These are phyloP conservation scores for Peniophora sp. DNA, from an alignment of 1,284 basidiomycete genomes.

Conservation along the genomic window DNA sequence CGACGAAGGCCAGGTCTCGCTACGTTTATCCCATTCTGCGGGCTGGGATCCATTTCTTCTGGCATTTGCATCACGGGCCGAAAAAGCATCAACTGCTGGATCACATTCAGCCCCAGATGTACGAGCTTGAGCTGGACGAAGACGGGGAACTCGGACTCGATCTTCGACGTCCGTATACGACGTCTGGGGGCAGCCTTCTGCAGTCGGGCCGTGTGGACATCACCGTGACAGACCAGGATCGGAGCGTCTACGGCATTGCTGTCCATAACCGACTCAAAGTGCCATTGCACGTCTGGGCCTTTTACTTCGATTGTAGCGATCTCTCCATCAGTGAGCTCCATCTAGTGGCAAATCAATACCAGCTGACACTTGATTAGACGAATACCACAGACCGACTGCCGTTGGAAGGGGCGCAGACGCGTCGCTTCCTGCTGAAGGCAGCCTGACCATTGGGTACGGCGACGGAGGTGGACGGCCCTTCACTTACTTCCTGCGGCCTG, in stretches of 20 bases:
- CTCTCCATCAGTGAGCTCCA: conserved; percentile 18
- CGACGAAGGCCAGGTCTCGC: not conserved
- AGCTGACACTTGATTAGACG: not conserved
- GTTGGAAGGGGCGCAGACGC: conserved; percentile 4
- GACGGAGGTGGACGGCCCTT: conserved; percentile 20
- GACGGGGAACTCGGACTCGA: not conserved
- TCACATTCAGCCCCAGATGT: not conserved
- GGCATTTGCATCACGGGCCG: conserved; percentile 17
- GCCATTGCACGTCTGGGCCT: conserved; percentile 24
- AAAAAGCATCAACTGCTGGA: not conserved
- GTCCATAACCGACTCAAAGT: conserved; percentile 21
- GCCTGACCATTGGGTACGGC: conserved; percentile 22
- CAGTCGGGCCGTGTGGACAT: not conserved
- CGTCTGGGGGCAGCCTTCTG: not conserved
- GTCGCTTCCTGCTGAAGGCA: conserved; percentile 17
- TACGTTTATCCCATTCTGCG: not conserved
- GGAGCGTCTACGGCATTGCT: conserved; percentile 19
- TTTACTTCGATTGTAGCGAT: conserved; percentile 27
- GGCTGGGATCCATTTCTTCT: conserved; percentile 7
- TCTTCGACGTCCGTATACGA: not conserved
- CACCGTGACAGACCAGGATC: not conserved
- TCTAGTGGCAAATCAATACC: not conserved
- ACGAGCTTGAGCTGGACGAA: not conserved
- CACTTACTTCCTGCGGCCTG: conserved; percentile 18
- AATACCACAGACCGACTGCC: not conserved